Percentiles rank a stretch among this genome's conserved stretches.
These are phyloP conservation scores for Westerdykella aurantiaca DNA, from an alignment of 2,329 filamentous ascomycete species.

Conservation along the genomic window DNA sequence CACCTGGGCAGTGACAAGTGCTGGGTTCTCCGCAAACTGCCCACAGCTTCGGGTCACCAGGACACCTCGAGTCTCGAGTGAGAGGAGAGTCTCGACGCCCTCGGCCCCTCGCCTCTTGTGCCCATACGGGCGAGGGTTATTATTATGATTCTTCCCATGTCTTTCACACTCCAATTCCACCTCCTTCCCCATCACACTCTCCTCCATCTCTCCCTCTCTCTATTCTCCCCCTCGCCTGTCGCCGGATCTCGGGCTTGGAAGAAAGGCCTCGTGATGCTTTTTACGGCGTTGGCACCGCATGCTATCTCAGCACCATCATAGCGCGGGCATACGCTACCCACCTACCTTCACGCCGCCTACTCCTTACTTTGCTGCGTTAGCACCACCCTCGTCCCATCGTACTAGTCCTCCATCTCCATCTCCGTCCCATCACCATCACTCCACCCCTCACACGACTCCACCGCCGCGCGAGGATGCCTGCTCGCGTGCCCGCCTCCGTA, in stretches of 20 bases:
- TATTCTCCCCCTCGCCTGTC: neutral
- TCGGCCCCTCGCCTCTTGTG: conserved; percentile 9
- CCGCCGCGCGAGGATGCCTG: conserved; percentile 25
- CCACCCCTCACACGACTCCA: conserved; percentile 1
- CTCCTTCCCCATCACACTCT: conserved; percentile 1
- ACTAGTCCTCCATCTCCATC: conserved; percentile 7
- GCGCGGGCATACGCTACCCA: conserved; percentile 5
- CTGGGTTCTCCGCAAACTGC: conserved; percentile 29
- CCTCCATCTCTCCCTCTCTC: conserved; percentile 9
- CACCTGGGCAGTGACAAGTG: too few species aligned
- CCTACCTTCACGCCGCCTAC: conserved; percentile 9
- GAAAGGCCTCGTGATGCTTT: conserved; percentile 9
- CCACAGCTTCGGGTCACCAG: conserved; percentile 27
- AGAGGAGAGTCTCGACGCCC: conserved; percentile 1
- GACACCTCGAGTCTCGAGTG: conserved; percentile 5
- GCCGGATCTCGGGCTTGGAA: conserved; percentile 4
- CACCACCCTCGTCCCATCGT: neutral
- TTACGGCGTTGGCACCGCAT: conserved; percentile 8
- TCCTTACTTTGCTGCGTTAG: conserved; percentile 3
- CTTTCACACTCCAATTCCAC: conserved; percentile 11
- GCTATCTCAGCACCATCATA: conserved; percentile 12
- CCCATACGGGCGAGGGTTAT: conserved; percentile 14
- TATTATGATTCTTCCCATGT: conserved; percentile 22
- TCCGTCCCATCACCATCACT: conserved; percentile 9
- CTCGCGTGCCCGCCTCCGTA: conserved; percentile 12